Percentiles rank a stretch among this genome's conserved stretches.
phyloP scores from a whole-genome alignment of 2,329 filamentous ascomycete genomes.

The Aspergillus unguis region DNA sequence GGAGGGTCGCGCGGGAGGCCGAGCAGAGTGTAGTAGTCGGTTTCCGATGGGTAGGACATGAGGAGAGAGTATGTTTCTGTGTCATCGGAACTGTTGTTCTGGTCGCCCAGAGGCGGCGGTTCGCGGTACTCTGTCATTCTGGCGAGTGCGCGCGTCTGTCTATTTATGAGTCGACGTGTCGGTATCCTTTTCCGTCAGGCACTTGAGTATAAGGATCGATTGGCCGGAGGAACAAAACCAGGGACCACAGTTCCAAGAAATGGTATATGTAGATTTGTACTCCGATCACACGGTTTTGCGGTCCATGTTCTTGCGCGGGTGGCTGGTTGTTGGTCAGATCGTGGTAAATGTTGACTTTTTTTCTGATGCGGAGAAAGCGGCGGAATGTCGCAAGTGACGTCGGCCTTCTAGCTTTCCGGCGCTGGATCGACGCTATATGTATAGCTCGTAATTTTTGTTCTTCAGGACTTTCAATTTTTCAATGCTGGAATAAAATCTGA shows the following conservation, averaged over 20 bases:
- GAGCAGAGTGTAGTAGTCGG: constrained; percentile 44
- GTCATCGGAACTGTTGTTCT: background rate
- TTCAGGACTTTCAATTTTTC: too few species aligned
- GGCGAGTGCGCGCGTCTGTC: background rate
- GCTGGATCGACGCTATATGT: too few species aligned
- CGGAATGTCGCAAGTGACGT: background rate
- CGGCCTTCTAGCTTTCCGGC: too few species aligned
- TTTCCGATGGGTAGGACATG: constrained; percentile 30
- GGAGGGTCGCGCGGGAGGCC: constrained; percentile 39
- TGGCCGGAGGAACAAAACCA: background rate
- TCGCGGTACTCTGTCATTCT: background rate
- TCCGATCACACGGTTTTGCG: background rate
- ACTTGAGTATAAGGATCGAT: background rate
- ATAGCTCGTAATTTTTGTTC: too few species aligned
- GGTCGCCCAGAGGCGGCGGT: background rate
- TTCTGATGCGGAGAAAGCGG: background rate
- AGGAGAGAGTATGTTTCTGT: constrained; percentile 25
- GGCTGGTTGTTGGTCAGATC: background rate
- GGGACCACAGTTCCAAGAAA: background rate
- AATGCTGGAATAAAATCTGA: too few species aligned
- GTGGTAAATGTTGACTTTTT: background rate
- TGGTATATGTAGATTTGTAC: too few species aligned
- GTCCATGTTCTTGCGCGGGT: background rate
- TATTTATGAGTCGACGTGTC: background rate
- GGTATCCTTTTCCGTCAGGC: background rate